These are phyloP conservation scores for Boletus huronensis DNA, from an alignment of 768 basidiomycete genomes.

Conservation along the genomic window DNA sequence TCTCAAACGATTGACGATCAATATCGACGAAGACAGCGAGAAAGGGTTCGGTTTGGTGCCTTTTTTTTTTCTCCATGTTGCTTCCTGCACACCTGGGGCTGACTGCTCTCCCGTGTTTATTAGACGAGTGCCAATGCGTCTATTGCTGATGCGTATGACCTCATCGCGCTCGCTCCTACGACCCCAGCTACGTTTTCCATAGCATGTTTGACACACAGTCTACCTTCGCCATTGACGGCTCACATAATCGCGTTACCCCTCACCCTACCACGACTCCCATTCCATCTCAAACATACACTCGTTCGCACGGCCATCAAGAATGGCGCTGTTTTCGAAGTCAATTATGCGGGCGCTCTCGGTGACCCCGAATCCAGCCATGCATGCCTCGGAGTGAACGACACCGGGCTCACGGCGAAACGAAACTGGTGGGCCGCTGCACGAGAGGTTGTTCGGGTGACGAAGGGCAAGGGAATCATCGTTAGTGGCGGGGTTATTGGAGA, in stretches of 20 bases:
- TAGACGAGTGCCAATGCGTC: slow-evolving; percentile 71
- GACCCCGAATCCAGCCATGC: slow-evolving; percentile 47
- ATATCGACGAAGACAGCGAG: slow-evolving; percentile 80
- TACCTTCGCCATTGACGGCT: slow-evolving; percentile 71
- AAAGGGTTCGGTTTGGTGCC: slow-evolving; percentile 79
- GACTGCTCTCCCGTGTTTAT: background rate
- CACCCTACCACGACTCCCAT: slow-evolving; percentile 73
- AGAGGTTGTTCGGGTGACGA: slow-evolving; percentile 76
- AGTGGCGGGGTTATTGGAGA: slow-evolving; percentile 63
- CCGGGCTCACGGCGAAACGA: slow-evolving; percentile 54
- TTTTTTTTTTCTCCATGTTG: slow-evolving; percentile 8
- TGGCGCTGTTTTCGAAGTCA: slow-evolving; percentile 80
- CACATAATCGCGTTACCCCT: slow-evolving; percentile 81
- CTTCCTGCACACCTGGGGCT: background rate
- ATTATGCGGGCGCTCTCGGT: slow-evolving; percentile 70
- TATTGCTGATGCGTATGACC: slow-evolving; percentile 64
- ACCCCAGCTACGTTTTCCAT: slow-evolving; percentile 68
- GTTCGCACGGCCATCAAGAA: slow-evolving; percentile 78
- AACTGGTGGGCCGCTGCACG: slow-evolving; percentile 84
- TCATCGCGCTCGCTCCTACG: slow-evolving; percentile 73
- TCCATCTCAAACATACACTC: slow-evolving; percentile 79
- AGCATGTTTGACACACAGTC: slow-evolving; percentile 76
- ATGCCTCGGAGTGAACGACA: slow-evolving; percentile 49
- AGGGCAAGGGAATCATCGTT: slow-evolving; percentile 72
- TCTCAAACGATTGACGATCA: slow-evolving; percentile 75